Conservation (phyloP, 805 yeast species). For the Yamadazyma nakazawae region DNA sequence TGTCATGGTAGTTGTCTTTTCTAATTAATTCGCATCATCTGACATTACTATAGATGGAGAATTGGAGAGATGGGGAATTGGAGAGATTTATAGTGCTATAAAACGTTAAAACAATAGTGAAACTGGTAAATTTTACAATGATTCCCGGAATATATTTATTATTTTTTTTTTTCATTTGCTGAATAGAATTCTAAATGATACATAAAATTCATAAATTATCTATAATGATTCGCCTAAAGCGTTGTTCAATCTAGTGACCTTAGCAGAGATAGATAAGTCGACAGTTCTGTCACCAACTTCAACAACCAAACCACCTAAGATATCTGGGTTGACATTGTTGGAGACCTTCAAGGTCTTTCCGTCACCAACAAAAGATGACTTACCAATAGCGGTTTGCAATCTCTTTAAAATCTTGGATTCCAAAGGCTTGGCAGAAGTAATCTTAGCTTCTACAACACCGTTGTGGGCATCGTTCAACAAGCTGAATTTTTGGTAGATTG, state of each 20-base stretch:
- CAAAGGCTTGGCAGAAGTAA: constrained; percentile 82
- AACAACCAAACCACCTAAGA: constrained; percentile 92
- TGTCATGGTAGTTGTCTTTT: constrained; percentile 2
- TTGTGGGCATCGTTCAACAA: constrained; percentile 82
- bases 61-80: no score
- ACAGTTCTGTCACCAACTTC: constrained; percentile 97
- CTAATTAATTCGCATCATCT: not conserved
- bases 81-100: no score
- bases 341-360: constrained; percentile 82
- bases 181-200: constrained; percentile 8
- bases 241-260: constrained; percentile 85
- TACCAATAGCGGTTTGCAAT: constrained; percentile 72
- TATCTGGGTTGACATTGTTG: constrained; percentile 83
- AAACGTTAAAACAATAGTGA: no score
- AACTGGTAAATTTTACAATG: no score
- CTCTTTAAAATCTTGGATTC: constrained; percentile 77
- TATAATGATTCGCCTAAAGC: constrained; percentile 83
- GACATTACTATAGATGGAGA: not conserved
- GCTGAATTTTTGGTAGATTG: constrained; percentile 67
- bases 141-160: constrained; percentile 1
- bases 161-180: not conserved
- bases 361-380: constrained; percentile 76
- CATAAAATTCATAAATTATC: constrained; percentile 16
- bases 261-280: constrained; percentile 82
- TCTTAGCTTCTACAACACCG: constrained; percentile 90